Percentiles rank a stretch among this genome's conserved stretches.
phyloP scores from a whole-genome alignment of 1,284 basidiomycete species.

The Hymenochaete sp. region DNA sequence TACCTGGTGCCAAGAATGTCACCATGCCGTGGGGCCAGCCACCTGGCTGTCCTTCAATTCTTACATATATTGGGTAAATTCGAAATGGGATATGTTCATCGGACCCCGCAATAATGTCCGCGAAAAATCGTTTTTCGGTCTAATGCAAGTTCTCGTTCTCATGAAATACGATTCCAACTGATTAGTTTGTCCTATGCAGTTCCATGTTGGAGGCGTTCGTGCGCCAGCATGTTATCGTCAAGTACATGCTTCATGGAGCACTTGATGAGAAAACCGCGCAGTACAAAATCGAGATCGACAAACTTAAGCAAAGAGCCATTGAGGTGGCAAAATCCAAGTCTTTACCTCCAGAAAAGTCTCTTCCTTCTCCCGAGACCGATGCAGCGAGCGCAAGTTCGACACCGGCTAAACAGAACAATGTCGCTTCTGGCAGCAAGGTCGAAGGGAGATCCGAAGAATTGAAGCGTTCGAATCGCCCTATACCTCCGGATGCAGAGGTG shows the following conservation, averaged over 20 bases:
- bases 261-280: conserved; percentile 33
- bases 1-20: conserved; percentile 63
- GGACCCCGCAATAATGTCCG: conserved; percentile 38
- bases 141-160: conserved; percentile 50
- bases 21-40: conserved; percentile 32
- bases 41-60: conserved; percentile 38
- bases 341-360: conserved; percentile 48
- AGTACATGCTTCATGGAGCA: conserved; percentile 28
- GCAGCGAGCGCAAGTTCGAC: conserved; percentile 66
- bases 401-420: conserved; percentile 43
- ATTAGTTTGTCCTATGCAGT: conserved; percentile 34
- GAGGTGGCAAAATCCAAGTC: conserved; percentile 34
- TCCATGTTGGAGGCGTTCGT: conserved; percentile 53
- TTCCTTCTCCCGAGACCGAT: conserved; percentile 61
- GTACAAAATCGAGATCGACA: conserved; percentile 30
- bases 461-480: too few relatives aligned
- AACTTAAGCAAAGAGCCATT: conserved; percentile 25
- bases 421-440: conserved; percentile 19
- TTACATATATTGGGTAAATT: conserved; percentile 62
- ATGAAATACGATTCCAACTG: conserved; percentile 17
- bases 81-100: conserved; percentile 58
- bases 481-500: too few relatives aligned
- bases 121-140: conserved; percentile 63
- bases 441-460: conserved; percentile 6
- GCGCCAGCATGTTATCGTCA: conserved; percentile 44